Evolutionary conservation across 352 stramenopile species (phyloP).

Genomic region (Pythium brassicae): DNA sequence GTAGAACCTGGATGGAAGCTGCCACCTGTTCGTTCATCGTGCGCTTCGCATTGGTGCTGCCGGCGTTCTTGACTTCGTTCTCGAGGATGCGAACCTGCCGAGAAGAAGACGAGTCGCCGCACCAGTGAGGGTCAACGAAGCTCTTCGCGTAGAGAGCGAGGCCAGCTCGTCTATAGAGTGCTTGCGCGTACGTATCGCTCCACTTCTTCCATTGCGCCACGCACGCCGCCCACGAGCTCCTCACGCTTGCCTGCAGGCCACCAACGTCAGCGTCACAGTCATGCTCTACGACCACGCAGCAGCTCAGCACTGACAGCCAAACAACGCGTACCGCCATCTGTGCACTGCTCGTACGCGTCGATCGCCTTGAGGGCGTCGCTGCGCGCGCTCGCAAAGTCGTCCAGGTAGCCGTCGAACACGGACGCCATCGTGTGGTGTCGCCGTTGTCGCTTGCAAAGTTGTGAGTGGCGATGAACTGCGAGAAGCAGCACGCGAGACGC

Average conservation of each 20-base stretch:
- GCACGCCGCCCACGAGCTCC: constrained; percentile 40
- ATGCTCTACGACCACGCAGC: too few species aligned
- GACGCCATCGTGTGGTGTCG: constrained; percentile 5
- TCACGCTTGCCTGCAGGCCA: constrained; percentile 27
- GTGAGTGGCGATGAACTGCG: not conserved
- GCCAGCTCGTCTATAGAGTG: too few species aligned
- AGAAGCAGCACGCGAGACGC: too few species aligned
- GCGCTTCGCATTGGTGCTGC: constrained; percentile 25
- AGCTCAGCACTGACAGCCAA: constrained; percentile 14
- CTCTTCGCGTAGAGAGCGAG: too few species aligned
- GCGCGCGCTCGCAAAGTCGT: constrained; percentile 42
- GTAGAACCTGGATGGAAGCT: too few species aligned
- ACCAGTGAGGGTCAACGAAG: not conserved
- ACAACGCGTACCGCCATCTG: constrained; percentile 24
- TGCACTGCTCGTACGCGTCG: constrained; percentile 33
- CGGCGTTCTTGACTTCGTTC: constrained; percentile 41
- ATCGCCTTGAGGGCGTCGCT: constrained; percentile 43
- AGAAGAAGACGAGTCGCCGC: not conserved
- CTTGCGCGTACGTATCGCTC: constrained; percentile 49
- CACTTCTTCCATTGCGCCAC: constrained; percentile 56
- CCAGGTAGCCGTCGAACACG: constrained; percentile 55
- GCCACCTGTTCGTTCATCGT: constrained; percentile 40
- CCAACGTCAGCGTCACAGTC: not conserved
- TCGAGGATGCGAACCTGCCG: constrained; percentile 56
- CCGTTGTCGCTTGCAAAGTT: not conserved